Percentiles rank a stretch among this genome's conserved stretches.
Conservation (phyloP, 805 yeast species). For the Monosporozyma solicola region DNA sequence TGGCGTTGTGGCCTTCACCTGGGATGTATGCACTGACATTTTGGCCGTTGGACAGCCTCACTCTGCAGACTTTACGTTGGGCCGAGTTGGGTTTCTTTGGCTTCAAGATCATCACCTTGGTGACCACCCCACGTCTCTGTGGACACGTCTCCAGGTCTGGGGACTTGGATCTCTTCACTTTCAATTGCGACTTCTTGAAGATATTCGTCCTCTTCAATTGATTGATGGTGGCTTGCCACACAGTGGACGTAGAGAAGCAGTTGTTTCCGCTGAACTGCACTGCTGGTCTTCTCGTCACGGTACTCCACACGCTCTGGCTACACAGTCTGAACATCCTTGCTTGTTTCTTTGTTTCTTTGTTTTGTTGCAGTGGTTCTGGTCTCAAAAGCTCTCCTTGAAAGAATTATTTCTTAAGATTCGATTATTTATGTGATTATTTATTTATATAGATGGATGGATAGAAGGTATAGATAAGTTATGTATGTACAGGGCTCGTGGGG, state of each 20-base stretch:
- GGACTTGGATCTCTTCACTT: slow-evolving; percentile 42
- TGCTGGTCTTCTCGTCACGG: not conserved
- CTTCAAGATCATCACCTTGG: slow-evolving; percentile 87
- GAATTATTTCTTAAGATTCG: not conserved
- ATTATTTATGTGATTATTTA: not conserved
- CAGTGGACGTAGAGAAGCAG: slow-evolving; percentile 9
- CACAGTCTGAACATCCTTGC: not conserved
- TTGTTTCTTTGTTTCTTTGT: not conserved
- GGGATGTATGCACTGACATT: slow-evolving; percentile 89
- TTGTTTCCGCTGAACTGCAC: not conserved
- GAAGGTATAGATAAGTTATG: not conserved
- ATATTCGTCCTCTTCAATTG: slow-evolving; percentile 62
- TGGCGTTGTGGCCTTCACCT: slow-evolving; percentile 97
- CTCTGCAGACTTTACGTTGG: slow-evolving; percentile 93
- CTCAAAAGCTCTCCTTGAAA: not conserved
- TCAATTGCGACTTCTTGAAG: slow-evolving; percentile 11
- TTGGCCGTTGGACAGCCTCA: slow-evolving; percentile 81
- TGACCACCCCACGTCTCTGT: slow-evolving; percentile 84
- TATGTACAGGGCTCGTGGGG: not conserved
- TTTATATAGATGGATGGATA: not conserved
- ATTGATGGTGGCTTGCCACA: slow-evolving; percentile 52
- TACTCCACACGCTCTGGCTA: not conserved
- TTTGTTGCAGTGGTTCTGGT: not conserved
- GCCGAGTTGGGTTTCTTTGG: slow-evolving; percentile 99
- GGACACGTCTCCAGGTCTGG: slow-evolving; percentile 84